Percentiles rank a stretch among this genome's conserved stretches.
These are phyloP conservation scores for Ogataea methanolica DNA, from an alignment of 805 yeast genomes.

Conservation along the genomic window DNA sequence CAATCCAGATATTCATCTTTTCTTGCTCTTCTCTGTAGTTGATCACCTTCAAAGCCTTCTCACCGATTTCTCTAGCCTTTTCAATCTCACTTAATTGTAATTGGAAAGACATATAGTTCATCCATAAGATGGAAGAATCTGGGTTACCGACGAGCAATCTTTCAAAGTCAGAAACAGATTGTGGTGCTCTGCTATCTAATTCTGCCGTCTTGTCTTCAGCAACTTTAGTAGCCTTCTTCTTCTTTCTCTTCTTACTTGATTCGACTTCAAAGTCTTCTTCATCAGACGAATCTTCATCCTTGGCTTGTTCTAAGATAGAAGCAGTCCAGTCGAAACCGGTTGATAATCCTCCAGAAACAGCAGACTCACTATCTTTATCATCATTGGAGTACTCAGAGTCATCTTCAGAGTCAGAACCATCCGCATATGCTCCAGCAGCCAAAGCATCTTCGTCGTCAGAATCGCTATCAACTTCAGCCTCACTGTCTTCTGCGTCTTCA, in stretches of 20 bases:
- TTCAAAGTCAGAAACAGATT: conserved; percentile 88
- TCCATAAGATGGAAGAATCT: conserved; percentile 91
- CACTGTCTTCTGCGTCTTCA: conserved; percentile 30
- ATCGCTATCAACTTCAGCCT: conserved; percentile 1
- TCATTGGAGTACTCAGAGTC: conserved; percentile 18
- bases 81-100: conserved; percentile 90
- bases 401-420: conserved; percentile 16
- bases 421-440: conserved; percentile 33
- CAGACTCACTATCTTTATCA: conserved; percentile 21
- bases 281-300: conserved; percentile 47
- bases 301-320: conserved; percentile 76
- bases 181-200: conserved; percentile 80
- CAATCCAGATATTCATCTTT: conserved; percentile 93
- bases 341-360: conserved; percentile 53
- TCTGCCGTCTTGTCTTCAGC: conserved; percentile 83
- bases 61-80: conserved; percentile 89
- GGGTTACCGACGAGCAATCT: conserved; percentile 89
- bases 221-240: conserved; percentile 34
- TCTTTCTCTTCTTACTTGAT: conserved; percentile 37
- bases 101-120: conserved; percentile 98
- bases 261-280: conserved; percentile 48
- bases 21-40: conserved; percentile 89
- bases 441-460: conserved; percentile 15
- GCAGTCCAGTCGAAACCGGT: conserved; percentile 98
- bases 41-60: conserved; percentile 87